Evolutionary conservation across 768 basidiomycete species (phyloP), one percentile per base, ranked within the genome.

Genomic region (Cubamyces sp.): DNA sequence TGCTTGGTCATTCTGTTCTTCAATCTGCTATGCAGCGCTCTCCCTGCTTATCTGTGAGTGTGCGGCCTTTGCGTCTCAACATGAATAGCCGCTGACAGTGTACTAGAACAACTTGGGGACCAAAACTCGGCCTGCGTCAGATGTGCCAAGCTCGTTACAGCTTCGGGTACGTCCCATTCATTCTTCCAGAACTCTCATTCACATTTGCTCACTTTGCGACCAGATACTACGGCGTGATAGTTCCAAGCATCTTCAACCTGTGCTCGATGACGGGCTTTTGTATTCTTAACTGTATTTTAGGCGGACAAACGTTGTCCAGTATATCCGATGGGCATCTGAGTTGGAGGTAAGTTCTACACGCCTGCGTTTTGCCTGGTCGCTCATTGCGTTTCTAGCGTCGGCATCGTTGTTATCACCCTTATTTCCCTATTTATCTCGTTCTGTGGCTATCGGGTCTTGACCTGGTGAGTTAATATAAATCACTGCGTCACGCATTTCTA

Each of bases 121-220:
- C 92, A 0, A 87, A 86, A 70, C 76, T 90, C 0, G 94, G 94
- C 12, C 82, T 88, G 69, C 82, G 92, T 19, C 88, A 94, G 67
- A 92, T 95, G 90, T 84, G 91, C 23, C 82, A 85, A 46, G 87
- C 92, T 3, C 75, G 84, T 25, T 87, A 84, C 69, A 81, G 75
- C 57, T 84, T 84, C 66, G 84, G 84, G 81, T 81, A 15, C 8
- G 75, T 69, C 70, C 72, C 77, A 15, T 66, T 69, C 77, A 14
- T 77, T 77, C 58, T 76, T 77, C 76, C 78, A 39, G 62, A 9
- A 60, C 54, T 0, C 2, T 7, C 30, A 18, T 57, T 26, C 53
- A 8, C 28, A 30, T 39, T 14, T 19, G 15, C 11, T 39, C 8
- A 34, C 43, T 41, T 16, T 16, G 68, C 73, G 52, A 69, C 50